Conservation (phyloP, 208 protist genomes). For the Porcisia deanei region DNA sequence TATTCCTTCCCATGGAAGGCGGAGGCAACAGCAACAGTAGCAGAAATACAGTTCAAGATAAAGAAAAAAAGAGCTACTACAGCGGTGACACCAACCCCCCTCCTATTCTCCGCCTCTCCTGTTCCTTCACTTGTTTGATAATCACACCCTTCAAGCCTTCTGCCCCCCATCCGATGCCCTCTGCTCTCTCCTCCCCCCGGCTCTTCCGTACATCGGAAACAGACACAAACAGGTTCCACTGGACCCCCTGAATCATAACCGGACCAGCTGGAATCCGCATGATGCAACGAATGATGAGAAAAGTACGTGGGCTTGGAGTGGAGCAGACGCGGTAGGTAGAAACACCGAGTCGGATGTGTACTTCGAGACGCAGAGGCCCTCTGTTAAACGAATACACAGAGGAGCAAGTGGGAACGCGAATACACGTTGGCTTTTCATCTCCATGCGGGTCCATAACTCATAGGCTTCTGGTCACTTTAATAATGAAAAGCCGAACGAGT, state of each 20-base stretch:
- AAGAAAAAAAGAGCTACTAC: constrained; percentile 1
- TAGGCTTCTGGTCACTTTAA: not conserved
- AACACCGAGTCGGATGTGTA: not conserved
- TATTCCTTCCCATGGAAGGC: not conserved
- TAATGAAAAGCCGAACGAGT: not conserved
- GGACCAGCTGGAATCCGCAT: not conserved
- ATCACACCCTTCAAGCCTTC: not conserved
- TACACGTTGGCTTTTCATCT: not conserved
- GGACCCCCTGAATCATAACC: not conserved
- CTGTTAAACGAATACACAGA: not conserved
- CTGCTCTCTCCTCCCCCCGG: not conserved
- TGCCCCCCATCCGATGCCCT: not conserved
- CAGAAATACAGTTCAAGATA: constrained; percentile 6
- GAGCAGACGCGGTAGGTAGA: not conserved
- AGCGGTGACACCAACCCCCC: not conserved
- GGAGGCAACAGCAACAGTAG: not conserved
- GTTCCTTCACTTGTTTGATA: not conserved
- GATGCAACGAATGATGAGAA: not conserved
- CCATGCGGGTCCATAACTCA: not conserved
- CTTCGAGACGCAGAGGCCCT: not conserved
- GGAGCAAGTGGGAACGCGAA: not conserved
- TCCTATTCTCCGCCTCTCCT: constrained; percentile 6
- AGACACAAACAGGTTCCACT: not conserved
- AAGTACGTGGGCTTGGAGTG: constrained; percentile 10
- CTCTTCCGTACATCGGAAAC: not conserved